Conservation (phyloP, 768 basidiomycete genomes). For the Royoungia palumana region DNA sequence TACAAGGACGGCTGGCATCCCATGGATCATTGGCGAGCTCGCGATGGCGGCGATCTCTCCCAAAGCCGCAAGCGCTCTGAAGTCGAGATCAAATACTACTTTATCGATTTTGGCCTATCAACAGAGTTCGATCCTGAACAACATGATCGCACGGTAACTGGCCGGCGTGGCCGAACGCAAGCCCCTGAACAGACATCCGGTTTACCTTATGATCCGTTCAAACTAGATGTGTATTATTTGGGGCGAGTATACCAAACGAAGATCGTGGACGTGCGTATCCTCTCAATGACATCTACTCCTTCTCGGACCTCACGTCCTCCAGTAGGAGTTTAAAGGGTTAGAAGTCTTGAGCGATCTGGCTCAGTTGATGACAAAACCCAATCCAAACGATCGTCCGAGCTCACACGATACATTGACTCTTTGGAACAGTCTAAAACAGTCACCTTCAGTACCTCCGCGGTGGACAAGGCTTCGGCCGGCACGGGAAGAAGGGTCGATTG, state of each 20-base stretch:
- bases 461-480: constrained; percentile 8
- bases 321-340: constrained; percentile 9
- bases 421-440: constrained; percentile 7
- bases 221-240: constrained; percentile 27
- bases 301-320: no score
- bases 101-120: constrained; percentile 38
- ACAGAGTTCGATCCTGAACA: constrained; percentile 18
- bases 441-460: background rate
- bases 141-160: background rate
- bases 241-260: constrained; percentile 24
- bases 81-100: constrained; percentile 30
- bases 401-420: background rate
- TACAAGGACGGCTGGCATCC: no score
- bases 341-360: constrained; percentile 1
- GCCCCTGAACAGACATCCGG: constrained; percentile 22
- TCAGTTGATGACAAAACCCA: constrained; percentile 2
- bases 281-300: background rate
- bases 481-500: constrained; percentile 10
- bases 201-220: constrained; percentile 29
- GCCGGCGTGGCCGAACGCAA: constrained; percentile 9
- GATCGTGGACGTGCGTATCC: constrained; percentile 12
- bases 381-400: constrained; percentile 7
- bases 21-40: no score
- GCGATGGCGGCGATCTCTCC: no score
- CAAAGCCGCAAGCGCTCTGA: no score